These are phyloP conservation scores for Eucalyptus victrix DNA, from an alignment of 345 rosid genomes.

Conservation along the genomic window DNA sequence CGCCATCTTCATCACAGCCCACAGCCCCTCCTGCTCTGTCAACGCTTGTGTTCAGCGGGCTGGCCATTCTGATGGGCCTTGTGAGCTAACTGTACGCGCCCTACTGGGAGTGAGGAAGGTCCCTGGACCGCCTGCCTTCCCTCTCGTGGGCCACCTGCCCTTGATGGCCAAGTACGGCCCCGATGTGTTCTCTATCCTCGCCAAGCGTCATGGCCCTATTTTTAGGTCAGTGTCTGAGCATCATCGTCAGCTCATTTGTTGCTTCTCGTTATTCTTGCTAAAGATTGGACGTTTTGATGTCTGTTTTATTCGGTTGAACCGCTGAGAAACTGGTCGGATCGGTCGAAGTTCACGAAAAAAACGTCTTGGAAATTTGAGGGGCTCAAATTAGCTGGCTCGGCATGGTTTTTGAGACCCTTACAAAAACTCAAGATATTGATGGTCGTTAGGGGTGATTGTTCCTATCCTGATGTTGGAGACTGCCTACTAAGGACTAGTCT, in stretches of 20 bases:
- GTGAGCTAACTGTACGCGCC: slow-evolving; percentile 15
- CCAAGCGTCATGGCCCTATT: slow-evolving; percentile 69
- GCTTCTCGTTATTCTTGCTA: not conserved
- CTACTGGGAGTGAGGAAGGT: slow-evolving; percentile 31
- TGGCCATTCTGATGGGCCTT: slow-evolving; percentile 66
- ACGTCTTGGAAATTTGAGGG: not conserved
- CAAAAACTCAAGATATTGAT: not conserved
- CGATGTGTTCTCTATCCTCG: slow-evolving; percentile 68
- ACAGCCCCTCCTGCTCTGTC: not conserved
- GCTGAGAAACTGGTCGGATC: not conserved
- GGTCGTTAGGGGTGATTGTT: not conserved
- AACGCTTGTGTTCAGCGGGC: slow-evolving; percentile 15
- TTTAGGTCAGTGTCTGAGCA: slow-evolving; percentile 41
- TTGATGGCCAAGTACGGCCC: slow-evolving; percentile 82
- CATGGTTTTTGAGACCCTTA: not conserved
- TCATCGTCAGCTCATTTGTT: not conserved
- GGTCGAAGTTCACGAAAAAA: not conserved
- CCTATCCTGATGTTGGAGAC: not conserved
- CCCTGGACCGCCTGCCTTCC: slow-evolving; percentile 44
- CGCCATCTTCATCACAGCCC: not conserved
- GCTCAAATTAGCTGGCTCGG: not conserved
- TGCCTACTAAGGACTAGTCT: not conserved
- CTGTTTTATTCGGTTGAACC: not conserved
- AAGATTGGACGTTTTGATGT: not conserved
- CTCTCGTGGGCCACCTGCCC: slow-evolving; percentile 76